phyloP scores from a whole-genome alignment of 768 basidiomycete species.

The Sporobolomyces roseus region DNA sequence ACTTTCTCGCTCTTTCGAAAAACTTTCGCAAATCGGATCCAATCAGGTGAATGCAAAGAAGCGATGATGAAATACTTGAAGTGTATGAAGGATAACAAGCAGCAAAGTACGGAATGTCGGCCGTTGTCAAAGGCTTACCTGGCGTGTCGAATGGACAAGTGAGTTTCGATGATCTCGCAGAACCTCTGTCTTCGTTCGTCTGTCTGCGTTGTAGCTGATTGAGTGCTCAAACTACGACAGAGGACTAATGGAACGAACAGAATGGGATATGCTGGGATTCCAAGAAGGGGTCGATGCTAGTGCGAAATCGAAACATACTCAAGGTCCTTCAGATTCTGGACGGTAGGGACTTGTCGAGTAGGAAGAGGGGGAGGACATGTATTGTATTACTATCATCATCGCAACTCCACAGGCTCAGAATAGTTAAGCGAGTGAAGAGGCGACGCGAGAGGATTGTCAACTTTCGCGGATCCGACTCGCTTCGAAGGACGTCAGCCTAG shows the following conservation, averaged over 20 bases:
- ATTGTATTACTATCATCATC: conserved; percentile 1
- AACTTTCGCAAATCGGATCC: not conserved
- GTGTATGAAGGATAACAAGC: conserved; percentile 49
- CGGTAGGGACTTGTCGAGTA: not conserved
- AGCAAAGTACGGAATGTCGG: conserved; percentile 50
- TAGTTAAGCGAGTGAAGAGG: too few species aligned
- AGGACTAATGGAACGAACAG: conserved; percentile 50
- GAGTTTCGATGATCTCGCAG: conserved; percentile 22
- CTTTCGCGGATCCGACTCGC: too few species aligned
- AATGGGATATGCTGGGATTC: conserved; percentile 50
- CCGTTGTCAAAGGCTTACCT: conserved; percentile 50
- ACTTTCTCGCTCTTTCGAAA: not conserved
- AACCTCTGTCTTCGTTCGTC: not conserved
- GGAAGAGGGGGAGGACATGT: too few species aligned
- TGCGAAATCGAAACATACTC: conserved; percentile 28
- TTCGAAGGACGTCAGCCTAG: too few species aligned
- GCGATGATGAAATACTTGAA: conserved; percentile 51
- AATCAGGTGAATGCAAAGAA: conserved; percentile 52
- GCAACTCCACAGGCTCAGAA: too few species aligned
- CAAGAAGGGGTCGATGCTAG: conserved; percentile 23
- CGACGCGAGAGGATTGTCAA: too few species aligned
- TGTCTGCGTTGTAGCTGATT: not conserved
- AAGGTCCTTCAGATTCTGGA: conserved; percentile 11
- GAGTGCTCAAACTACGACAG: conserved; percentile 34
- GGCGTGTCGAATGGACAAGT: conserved; percentile 53